These are phyloP conservation scores for Canariomyces notabilis DNA, from an alignment of 2,329 filamentous ascomycete genomes.

Conservation along the genomic window DNA sequence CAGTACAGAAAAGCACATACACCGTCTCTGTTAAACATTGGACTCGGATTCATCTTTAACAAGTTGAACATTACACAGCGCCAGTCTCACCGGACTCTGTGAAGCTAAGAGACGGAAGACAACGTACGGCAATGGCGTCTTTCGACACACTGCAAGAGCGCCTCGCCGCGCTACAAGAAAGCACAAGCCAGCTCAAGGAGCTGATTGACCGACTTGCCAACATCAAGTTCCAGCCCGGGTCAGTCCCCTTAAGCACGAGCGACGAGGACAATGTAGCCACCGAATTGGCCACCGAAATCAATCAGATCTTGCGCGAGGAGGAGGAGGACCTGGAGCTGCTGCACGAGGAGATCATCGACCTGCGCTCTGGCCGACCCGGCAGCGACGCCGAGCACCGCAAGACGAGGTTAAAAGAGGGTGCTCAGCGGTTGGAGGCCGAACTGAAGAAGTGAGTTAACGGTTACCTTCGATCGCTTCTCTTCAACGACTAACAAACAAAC, in stretches of 20 bases:
- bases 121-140: conserved; percentile 46
- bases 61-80: too few species aligned
- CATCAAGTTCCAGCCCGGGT: conserved; percentile 55
- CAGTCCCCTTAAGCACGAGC: conserved; percentile 44
- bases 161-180: conserved; percentile 56
- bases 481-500: conserved; percentile 7
- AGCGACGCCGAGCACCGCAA: conserved; percentile 57
- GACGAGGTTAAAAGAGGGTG: conserved; percentile 60
- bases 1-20: background rate
- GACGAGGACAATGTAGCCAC: conserved; percentile 53
- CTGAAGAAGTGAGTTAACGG: conserved; percentile 58
- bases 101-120: too few species aligned
- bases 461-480: background rate
- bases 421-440: conserved; percentile 63
- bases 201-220: conserved; percentile 56
- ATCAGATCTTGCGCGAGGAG: conserved; percentile 67
- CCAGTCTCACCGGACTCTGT: too few species aligned
- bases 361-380: conserved; percentile 47
- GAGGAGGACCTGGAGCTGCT: conserved; percentile 82
- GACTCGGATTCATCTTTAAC: background rate
- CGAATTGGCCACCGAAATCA: conserved; percentile 77
- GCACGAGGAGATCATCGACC: conserved; percentile 69
- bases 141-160: conserved; percentile 59
- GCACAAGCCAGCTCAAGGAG: conserved; percentile 50
- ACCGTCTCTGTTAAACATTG: background rate